phyloP scores from a whole-genome alignment of 306 rosid genomes.

The Cucurbita argyrosperma region DNA sequence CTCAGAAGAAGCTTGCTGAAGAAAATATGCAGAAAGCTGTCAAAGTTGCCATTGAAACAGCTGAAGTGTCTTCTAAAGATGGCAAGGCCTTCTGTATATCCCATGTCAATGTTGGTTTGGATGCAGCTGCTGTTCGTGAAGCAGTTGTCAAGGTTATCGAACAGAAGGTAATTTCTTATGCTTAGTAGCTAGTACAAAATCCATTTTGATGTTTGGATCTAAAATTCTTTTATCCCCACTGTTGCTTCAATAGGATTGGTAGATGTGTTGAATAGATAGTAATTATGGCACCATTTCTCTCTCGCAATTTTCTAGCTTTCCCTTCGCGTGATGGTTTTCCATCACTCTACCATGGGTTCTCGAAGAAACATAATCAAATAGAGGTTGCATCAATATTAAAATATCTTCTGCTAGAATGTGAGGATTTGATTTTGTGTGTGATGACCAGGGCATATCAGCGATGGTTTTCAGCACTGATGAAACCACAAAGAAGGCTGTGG shows the following conservation, averaged over 20 bases:
- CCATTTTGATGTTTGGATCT: background rate
- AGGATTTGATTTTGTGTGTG: constrained; percentile 1
- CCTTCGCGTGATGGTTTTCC: background rate
- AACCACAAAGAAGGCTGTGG: constrained; percentile 74
- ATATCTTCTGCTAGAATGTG: background rate
- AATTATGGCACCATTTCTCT: background rate
- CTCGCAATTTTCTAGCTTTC: background rate
- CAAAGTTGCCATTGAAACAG: constrained; percentile 42
- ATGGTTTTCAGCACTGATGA: constrained; percentile 87
- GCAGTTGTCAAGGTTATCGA: constrained; percentile 67
- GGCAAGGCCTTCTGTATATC: constrained; percentile 67
- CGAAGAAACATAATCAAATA: background rate
- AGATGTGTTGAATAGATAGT: background rate
- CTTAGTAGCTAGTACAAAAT: background rate
- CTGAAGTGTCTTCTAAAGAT: constrained; percentile 51
- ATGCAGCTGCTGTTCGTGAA: constrained; percentile 91
- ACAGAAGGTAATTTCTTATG: constrained; percentile 42
- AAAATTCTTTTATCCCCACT: background rate
- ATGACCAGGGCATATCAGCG: constrained; percentile 57
- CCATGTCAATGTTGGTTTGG: constrained; percentile 72
- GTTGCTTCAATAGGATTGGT: background rate
- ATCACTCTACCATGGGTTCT: background rate
- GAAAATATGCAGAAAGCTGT: constrained; percentile 75
- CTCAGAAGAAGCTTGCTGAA: constrained; percentile 77
- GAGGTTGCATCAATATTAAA: background rate